Evolutionary conservation across 768 basidiomycete species (phyloP), one percentile per base, ranked within the genome.

Genomic region (Agaricus sinodeliciosus): DNA sequence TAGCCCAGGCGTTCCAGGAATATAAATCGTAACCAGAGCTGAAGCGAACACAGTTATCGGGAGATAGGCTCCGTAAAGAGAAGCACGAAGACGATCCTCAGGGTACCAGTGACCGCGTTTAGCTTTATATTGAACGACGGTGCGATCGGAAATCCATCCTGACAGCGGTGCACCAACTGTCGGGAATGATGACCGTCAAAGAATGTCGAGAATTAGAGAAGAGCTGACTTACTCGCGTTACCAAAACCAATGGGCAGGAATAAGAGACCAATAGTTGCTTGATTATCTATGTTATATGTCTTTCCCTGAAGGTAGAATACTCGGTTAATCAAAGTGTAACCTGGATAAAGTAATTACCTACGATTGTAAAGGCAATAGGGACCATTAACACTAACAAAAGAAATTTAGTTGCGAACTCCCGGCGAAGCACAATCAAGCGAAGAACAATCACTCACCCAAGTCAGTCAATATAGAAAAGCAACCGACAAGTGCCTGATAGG

Each of bases 351-450:
- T 48, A 41, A 4, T 16, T n/a, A 65, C 80, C 57, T 56, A 87
- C 86, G 26, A 88, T 72, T 0, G 85, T 87, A 56, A 80, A 85
- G 0, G 84, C 74, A 5, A 89, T 65, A 0, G 87, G 86, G 11
- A 84, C 63, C 45, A 86, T 61, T 2, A 87, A 52, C 16, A 76
- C 81, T 69, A 9, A 15, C 12, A n/a, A 47, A 15, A n/a, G 12
- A 15, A 25, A 27, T 2, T 25, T 13, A 43, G 12, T 2, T 12
- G 31, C 42, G 22, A 16, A 28, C 9, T 9, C 15, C 6, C 4
- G 15, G 9, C 31, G 42, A 0, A 4, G 3, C 1, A 18, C 25
- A 12, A 11, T 9, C 9, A 56, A 2, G 22, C 22, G 22, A 22
- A 22, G 22, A 3, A 51, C 8, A n/a, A 22, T 15, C n/a, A 45